Evolutionary conservation across 192 early-diverging fungal genomes (phyloP), one percentile per base, ranked within the genome.

Genomic region (Podila horticola): DNA sequence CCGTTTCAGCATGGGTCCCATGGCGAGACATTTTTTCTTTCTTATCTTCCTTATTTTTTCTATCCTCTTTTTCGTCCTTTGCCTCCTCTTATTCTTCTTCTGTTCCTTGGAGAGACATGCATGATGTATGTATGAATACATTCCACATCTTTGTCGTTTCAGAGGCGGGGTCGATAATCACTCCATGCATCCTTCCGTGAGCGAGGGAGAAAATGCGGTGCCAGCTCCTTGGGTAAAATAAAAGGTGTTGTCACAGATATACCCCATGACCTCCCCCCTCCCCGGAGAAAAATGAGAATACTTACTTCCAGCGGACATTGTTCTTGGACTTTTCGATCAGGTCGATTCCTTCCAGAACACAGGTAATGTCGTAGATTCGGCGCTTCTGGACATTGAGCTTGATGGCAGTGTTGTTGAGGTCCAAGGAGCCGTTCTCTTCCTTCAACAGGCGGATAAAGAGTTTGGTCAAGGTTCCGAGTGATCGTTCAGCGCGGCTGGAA

Each of bases 321-420:
- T 92, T 92, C 74, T 89, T 88, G 63, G 85, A 89, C 71, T 92
- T 92, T 67, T 92, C 89, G 50, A 91, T 90, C 55, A 92, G 71
- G 26, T 86, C 74, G 52, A 92, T 89, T 3, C 91, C 91, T 74
- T 92, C 91, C 34, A 92, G 76, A 11, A 92, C 91, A 69, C 91
- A 90, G 29, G 91, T 92, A 51, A 92, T 92, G 55, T 92, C 91
- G 64, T 92, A 92, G 55, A 92, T 92, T 33, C 91, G 84, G 51
- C 91, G 85, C 67, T 92, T 92, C 66, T 92, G 91, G 8, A 92
- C 91, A 2, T 85, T 79, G 30, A 92, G 81, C 58, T 87, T 81
- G 13, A 60, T 65, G 3, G 91, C 91, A 22, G 91, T 90, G 22
- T 69, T 72, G 49, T 92, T 92, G 13, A 92, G 72, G 66, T 92